Base-by-base conservation (phyloP, 73 alveolate species). In the Tetrahymena borealis region DNA sequence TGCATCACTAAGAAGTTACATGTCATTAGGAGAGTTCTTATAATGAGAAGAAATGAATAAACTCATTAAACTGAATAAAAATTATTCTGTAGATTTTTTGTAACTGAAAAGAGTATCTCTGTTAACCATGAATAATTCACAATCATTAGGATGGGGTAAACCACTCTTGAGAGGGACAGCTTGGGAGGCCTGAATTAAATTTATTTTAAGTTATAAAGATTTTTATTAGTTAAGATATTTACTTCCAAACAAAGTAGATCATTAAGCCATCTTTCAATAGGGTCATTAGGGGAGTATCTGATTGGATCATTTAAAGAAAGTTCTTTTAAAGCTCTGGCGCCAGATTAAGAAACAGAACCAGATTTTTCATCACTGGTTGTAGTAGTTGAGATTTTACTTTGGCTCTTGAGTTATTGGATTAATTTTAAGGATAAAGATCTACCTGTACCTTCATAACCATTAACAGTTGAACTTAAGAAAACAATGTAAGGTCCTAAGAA, bases 401-500 rank as follows among this genome's bases (percentile, higher is more conserved):
- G 90, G 39, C 95, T 97, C 91, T 96, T 91, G 91, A 90, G 95
- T 79, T 94, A 96, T 40, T 95, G 96, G 28, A 98, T 95, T 94
- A 97, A 98, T 96, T 98, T 98, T 90, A 98, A 95, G 39, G 97
- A 98, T 33, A 98, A 96, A 39, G 98, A 98, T 93, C 99, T 97
- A 90, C 99, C 99, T 91, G 98, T 99, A 78, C 97, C 99, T 97
- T 99, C 99, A 93, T 99, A 99, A 32, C 99, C 99, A 93, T 99
- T 99, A 18, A 99, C 97, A 0, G 99, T 99, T 90, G 99, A 97
- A 6, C 99, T 98, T 96, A 99, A 79, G 91, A 99, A 97, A 32
- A 99, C 98, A 93, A 98, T 91, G 93, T 98, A 98, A 15, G 99
- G 99, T 93, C 99, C 99, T 78, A 98, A 92, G 94, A 98, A 91